Base-by-base conservation (phyloP, 2,329 filamentous ascomycete species). In the Alternaria brassicae region DNA sequence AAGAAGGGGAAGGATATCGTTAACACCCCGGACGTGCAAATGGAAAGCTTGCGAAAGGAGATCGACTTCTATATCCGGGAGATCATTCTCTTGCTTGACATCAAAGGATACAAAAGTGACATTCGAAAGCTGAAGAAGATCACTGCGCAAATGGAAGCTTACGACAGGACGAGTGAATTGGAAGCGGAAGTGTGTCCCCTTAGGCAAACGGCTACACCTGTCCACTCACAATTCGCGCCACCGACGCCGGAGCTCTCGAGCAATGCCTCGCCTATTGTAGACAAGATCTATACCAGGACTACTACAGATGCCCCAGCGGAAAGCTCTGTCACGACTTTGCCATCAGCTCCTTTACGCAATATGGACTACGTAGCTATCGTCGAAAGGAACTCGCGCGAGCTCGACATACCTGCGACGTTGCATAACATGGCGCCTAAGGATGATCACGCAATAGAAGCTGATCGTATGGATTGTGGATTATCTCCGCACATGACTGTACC, bases 81-180 rank as follows among this genome's bases (percentile, higher is more conserved):
- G 47, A 82, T 82, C 53, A 78, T 82, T 23, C 75, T 81, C 49
- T 82, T 81, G 65, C 75, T 83, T 28, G 81, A 84, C 52, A 75
- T 82, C 52, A 78, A 76, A 51, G 79, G 79, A 15, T 83, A 82
- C 70, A 81, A 79, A 62, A 73, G 71, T 21, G 75, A 78, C 34
- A 75, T 77, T 54, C 77, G 72, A 55, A 77, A 75, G 49, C 62
- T 77, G 34, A 75, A 75, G 39, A 68, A 61, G 37, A 62, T 72
- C 10, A 71, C 66, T 23, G 53, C 67, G 1, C 67, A 70, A n/a
- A 60, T 71, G 32, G 65, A 68, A 30, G 67, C 51, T 36, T 69
- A 67, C 51, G 69, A 65, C 23, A 66, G 61, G 41, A 49, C 65
- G 9, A 66, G 61, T 50, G 72, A 76, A 15, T 51, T 71, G 8